phyloP scores from a whole-genome alignment of 2,329 filamentous ascomycete genomes.

The Fusarium anthophilum region DNA sequence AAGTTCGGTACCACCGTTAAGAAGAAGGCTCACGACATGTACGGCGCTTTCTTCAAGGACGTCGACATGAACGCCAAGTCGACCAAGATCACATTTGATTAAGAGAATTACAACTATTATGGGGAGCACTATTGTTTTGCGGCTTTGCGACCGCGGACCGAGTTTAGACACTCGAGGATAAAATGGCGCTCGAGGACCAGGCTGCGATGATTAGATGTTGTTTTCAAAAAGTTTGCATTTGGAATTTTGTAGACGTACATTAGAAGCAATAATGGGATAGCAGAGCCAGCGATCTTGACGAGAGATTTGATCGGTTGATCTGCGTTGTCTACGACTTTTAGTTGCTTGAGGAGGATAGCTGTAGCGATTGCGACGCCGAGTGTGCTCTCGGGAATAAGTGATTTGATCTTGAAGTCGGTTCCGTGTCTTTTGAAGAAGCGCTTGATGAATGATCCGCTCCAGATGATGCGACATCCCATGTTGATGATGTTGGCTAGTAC shows the following conservation, averaged over 20 bases:
- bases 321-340: slow-evolving; percentile 38
- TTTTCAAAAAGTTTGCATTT: slow-evolving; percentile 21
- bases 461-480: slow-evolving; percentile 85
- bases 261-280: slow-evolving; percentile 61
- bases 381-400: slow-evolving; percentile 43
- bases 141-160: slow-evolving; percentile 49
- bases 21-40: slow-evolving; percentile 96
- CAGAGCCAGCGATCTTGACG: slow-evolving; percentile 59
- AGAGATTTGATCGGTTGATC: slow-evolving; percentile 48
- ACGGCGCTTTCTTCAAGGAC: slow-evolving; percentile 96
- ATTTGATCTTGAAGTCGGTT: slow-evolving; percentile 41
- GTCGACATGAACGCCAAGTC: slow-evolving; percentile 83
- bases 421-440: slow-evolving; percentile 65
- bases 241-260: slow-evolving; percentile 63
- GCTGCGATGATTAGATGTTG: slow-evolving; percentile 51
- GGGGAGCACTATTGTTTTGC: slow-evolving; percentile 42
- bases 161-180: slow-evolving; percentile 60
- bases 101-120: slow-evolving; percentile 25
- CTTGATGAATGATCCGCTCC: slow-evolving; percentile 79
- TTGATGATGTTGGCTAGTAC: slow-evolving; percentile 91
- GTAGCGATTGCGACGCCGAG: slow-evolving; percentile 43
- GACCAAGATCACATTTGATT: slow-evolving; percentile 93
- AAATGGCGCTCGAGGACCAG: slow-evolving; percentile 64
- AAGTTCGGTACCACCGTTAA: slow-evolving; percentile 99
- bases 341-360: slow-evolving; percentile 38